Evolutionary conservation across 805 yeast genomes (phyloP).

Genomic region (Teunomyces lycoperdinae): DNA sequence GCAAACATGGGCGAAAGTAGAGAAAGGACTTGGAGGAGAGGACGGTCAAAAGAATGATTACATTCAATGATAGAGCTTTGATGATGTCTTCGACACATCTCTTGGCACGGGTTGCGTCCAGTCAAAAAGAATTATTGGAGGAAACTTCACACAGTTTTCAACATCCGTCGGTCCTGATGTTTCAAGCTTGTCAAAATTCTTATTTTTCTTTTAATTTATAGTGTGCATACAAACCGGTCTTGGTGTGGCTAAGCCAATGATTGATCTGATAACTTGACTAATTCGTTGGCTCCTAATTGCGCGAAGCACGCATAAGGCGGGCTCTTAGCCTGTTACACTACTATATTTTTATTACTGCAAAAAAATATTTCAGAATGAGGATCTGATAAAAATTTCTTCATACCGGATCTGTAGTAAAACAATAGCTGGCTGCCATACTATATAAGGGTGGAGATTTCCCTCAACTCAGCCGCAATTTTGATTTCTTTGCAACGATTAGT

Average conservation of each 20-base stretch:
- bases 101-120: neutral
- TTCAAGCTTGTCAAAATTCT: neutral
- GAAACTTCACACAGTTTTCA: neutral
- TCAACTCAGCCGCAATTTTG: neutral
- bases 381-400: conserved; percentile 8
- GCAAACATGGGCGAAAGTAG: too few relatives aligned
- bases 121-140: neutral
- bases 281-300: conserved; percentile 1
- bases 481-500: neutral
- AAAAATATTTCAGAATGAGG: conserved; percentile 4
- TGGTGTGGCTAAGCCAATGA: conserved; percentile 5
- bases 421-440: neutral
- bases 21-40: neutral
- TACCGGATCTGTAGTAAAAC: too few relatives aligned
- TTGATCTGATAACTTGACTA: conserved; percentile 7
- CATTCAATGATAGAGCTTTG: neutral
- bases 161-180: neutral
- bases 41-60: neutral
- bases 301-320: neutral
- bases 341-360: neutral
- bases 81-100: neutral
- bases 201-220: neutral
- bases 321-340: neutral
- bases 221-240: neutral
- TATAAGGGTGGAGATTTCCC: neutral